These are phyloP conservation scores for Russula vinacea DNA, from an alignment of 768 basidiomycete species.

Conservation along the genomic window DNA sequence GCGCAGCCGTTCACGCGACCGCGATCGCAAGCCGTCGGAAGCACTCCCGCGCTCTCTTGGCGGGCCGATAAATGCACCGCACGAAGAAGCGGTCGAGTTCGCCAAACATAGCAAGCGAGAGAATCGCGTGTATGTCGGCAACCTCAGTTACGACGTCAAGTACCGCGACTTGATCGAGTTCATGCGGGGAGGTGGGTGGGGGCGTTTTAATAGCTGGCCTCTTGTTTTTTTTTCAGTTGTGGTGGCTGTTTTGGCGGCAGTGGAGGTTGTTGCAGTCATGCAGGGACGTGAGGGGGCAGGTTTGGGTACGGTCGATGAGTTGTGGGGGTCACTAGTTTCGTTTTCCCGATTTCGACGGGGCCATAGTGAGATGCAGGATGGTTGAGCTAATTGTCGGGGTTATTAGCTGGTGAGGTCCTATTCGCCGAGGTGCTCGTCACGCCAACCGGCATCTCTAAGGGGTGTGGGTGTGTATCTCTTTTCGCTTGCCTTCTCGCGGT, in stretches of 20 bases:
- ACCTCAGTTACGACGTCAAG: conserved; percentile 97
- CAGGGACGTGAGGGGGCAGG: conserved; percentile 1
- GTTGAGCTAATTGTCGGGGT: conserved; percentile 78
- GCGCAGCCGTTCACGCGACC: conserved; percentile 58
- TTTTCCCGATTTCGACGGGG: conserved; percentile 42
- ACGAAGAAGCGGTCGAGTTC: conserved; percentile 93
- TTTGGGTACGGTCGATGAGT: conserved; percentile 9
- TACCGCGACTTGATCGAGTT: conserved; percentile 99
- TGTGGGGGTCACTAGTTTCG: conserved; percentile 25
- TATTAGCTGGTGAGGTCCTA: conserved; percentile 98
- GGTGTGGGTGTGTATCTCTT: conserved; percentile 82
- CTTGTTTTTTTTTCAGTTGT: conserved; percentile 32
- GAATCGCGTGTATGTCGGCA: conserved; percentile 98
- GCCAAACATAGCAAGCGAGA: conserved; percentile 96
- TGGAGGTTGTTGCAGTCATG: conserved; percentile 2
- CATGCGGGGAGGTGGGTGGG: conserved; percentile 99
- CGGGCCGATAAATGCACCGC: conserved; percentile 84
- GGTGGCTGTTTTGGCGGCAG: conserved; percentile 14
- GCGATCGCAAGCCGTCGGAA: conserved; percentile 59
- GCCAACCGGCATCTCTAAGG: conserved; percentile 94
- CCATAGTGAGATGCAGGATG: conserved; percentile 68
- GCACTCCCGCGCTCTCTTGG: conserved; percentile 77
- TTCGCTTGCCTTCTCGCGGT: neutral
- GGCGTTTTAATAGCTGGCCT: conserved; percentile 60
- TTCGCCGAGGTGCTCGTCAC: conserved; percentile 99